Evolutionary conservation across 108 stramenopile species (phyloP).

Genomic region (Bacterosira constricta): DNA sequence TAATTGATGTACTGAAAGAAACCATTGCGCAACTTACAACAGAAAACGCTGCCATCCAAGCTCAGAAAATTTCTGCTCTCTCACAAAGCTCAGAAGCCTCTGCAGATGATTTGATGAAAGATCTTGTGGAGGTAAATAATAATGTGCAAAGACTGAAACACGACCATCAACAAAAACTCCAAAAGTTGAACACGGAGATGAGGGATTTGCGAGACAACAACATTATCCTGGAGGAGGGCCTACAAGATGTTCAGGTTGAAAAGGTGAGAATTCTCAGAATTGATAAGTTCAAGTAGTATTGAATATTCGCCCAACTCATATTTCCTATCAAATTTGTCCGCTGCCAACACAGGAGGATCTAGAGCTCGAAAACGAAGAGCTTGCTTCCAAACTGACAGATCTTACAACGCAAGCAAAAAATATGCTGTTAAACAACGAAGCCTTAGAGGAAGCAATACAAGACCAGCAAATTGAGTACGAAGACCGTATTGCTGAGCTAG

Average conservation of each 20-base stretch:
- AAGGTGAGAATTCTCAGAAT: neutral
- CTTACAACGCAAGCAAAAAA: conserved; percentile 44
- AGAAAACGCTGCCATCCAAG: neutral
- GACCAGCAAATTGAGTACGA: conserved; percentile 32
- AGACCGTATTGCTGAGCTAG: conserved; percentile 27
- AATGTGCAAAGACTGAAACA: conserved; percentile 3
- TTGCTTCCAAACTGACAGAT: conserved; percentile 22
- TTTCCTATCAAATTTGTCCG: too few species aligned
- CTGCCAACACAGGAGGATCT: conserved; percentile 22
- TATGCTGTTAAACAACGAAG: conserved; percentile 39
- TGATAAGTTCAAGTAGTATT: neutral
- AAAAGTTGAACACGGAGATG: conserved; percentile 16
- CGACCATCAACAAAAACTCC: conserved; percentile 6
- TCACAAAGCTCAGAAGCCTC: neutral
- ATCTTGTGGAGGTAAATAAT: conserved; percentile 1
- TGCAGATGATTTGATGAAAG: conserved; percentile 6
- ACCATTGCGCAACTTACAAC: neutral
- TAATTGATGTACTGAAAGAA: conserved; percentile 11
- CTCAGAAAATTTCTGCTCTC: neutral
- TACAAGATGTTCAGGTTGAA: conserved; percentile 18
- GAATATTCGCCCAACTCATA: neutral
- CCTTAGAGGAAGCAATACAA: conserved; percentile 28
- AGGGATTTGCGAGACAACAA: conserved; percentile 5
- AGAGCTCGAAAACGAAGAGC: conserved; percentile 33
- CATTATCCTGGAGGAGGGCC: conserved; percentile 21